Conservation (phyloP, 257 asterid genomes). For the Apocynum venetum region DNA sequence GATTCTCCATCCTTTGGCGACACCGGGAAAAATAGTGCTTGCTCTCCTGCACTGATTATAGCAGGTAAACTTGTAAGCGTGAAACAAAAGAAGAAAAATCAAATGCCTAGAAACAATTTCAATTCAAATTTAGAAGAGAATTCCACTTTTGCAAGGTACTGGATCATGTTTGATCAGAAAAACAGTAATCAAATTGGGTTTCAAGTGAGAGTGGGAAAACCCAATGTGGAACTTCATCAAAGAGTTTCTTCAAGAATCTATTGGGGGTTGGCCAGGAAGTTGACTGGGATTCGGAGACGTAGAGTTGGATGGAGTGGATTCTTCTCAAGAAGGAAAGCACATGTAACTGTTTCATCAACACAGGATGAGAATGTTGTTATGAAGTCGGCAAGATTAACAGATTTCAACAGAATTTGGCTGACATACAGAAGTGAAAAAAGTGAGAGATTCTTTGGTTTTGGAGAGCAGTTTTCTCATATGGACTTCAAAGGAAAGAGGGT, state of each 20-base stretch:
- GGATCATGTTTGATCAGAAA: constrained; percentile 75
- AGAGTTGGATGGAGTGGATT: constrained; percentile 40
- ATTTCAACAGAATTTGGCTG: constrained; percentile 62
- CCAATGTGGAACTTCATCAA: constrained; percentile 31
- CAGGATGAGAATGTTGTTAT: constrained; percentile 48
- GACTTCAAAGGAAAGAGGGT: constrained; percentile 80
- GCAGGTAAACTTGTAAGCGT: constrained; percentile 52
- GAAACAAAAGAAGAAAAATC: constrained; percentile 26
- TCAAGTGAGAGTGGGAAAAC: constrained; percentile 65
- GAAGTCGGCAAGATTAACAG: constrained; percentile 31
- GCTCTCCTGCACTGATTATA: constrained; percentile 46
- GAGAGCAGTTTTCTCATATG: constrained; percentile 92
- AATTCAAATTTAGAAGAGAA: constrained; percentile 27
- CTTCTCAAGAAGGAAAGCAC: constrained; percentile 37
- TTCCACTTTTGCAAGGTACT: constrained; percentile 50
- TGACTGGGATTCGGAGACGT: constrained; percentile 41
- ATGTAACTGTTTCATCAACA: constrained; percentile 38
- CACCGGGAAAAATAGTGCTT: constrained; percentile 8
- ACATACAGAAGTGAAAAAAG: constrained; percentile 70
- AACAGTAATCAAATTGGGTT: constrained; percentile 61
- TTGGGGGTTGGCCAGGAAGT: constrained; percentile 38
- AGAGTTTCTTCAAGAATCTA: constrained; percentile 52
- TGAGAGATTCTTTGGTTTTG: constrained; percentile 84
- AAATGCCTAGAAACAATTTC: constrained; percentile 12
- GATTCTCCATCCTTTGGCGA: constrained; percentile 14